Evolutionary conservation across 805 yeast genomes (phyloP).

Genomic region (Suhomyces emberorum): DNA sequence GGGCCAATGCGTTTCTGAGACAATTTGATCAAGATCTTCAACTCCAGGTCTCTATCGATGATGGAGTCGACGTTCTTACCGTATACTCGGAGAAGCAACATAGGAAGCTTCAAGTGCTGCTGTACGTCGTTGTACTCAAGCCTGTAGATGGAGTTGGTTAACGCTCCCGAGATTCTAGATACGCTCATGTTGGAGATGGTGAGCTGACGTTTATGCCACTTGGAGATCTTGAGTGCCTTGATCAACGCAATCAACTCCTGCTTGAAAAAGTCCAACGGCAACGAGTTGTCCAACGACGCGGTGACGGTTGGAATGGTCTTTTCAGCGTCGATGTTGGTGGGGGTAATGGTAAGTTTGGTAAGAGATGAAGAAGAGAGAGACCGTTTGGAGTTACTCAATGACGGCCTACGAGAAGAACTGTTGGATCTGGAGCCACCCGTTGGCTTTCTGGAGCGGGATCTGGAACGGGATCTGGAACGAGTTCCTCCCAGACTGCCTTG

Average conservation of each 20-base stretch:
- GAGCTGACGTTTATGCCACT: constrained; percentile 67
- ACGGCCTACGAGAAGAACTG: constrained; percentile 25
- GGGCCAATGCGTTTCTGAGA: constrained; percentile 85
- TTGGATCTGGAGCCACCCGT: constrained; percentile 34
- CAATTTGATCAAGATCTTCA: constrained; percentile 67
- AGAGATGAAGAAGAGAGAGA: constrained; percentile 36
- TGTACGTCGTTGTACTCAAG: constrained; percentile 50
- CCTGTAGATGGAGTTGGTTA: constrained; percentile 85
- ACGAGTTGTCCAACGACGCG: constrained; percentile 65
- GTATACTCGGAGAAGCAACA: constrained; percentile 73
- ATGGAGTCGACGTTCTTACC: constrained; percentile 85
- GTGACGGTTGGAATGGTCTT: constrained; percentile 48
- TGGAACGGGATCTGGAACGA: constrained; percentile 38
- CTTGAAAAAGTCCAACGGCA: constrained; percentile 82
- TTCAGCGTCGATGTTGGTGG: constrained; percentile 26
- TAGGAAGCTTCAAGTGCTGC: constrained; percentile 44
- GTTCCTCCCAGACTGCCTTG: background rate
- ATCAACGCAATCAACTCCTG: constrained; percentile 70
- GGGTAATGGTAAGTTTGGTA: constrained; percentile 24
- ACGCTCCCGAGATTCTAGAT: constrained; percentile 81
- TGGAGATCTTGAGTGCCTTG: constrained; percentile 62
- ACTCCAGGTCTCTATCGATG: constrained; percentile 82
- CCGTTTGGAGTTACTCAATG: constrained; percentile 19
- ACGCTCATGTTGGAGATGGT: constrained; percentile 44
- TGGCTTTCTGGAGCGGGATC: constrained; percentile 31